Percentiles rank a stretch among this genome's conserved stretches.
phyloP scores from a whole-genome alignment of 73 alveolate genomes.

The Tetrahymena thermophila region DNA sequence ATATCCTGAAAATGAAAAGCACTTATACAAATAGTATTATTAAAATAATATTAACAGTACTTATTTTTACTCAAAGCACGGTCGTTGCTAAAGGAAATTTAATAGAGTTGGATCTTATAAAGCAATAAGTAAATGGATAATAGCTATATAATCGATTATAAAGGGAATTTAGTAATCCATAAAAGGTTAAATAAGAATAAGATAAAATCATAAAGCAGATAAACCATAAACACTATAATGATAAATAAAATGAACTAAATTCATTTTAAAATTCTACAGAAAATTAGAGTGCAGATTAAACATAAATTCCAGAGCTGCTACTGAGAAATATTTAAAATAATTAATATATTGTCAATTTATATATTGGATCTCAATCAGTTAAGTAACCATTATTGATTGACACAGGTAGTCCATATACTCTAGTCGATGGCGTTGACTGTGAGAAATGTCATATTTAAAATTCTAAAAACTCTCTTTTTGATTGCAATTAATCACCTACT shows the following conservation, averaged over 20 bases:
- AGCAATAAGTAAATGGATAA: neutral
- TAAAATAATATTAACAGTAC: neutral
- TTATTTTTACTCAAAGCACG: neutral
- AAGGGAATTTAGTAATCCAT: neutral
- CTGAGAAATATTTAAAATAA: neutral
- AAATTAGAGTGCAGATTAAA: neutral
- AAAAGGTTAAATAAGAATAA: neutral
- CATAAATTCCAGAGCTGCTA: neutral
- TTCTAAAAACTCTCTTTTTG: neutral
- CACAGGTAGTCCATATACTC: neutral
- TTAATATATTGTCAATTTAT: neutral
- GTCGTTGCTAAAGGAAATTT: neutral
- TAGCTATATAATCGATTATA: neutral
- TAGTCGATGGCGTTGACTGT: neutral
- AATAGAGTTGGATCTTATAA: neutral
- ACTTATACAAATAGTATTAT: neutral
- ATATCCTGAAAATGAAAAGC: neutral
- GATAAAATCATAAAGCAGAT: neutral
- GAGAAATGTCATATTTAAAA: neutral
- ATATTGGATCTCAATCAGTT: neutral
- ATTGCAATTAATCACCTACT: neutral
- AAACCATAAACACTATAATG: neutral
- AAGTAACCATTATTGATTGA: neutral
- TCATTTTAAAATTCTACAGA: neutral
- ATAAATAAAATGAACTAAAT: neutral